Base-by-base conservation (phyloP, 139 green algal species). In the Picochlorum costavermella region DNA sequence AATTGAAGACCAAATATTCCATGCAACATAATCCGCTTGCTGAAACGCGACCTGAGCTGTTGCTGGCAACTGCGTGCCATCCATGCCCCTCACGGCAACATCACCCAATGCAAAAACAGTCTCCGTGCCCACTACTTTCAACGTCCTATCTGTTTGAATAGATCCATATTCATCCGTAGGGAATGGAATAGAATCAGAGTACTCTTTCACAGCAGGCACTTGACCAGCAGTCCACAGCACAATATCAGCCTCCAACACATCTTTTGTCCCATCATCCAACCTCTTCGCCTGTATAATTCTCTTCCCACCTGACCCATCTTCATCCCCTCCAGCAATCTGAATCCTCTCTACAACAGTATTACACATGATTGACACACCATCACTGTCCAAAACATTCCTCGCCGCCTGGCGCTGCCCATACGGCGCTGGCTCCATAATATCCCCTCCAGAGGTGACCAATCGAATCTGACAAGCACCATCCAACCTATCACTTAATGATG, bases 21-120 rank as follows among this genome's bases (percentile, higher is more conserved):
- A 99, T 0, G 90, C 92, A 8, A 86, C 88, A 65, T 98, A 99
- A 72, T 99, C 93, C 0, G 92, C 89, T 65, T 96, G 88, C 75
- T 99, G 93, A 75, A 98, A 96, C 0, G 93, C 93, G 11, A 99
- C 92, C 80, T 98, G 91, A 23, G 81, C 83, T 16, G 85, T 95
- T 46, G 77, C 72, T 6, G 85, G 80, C 36, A 88, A 73, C 25
- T 25, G 48, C 44, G 23, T 26, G 14, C 12, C 50, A 17, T 64
- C 58, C 14, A 57, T 20, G 1, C 51, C 51, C 5, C 65, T 63
- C 11, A 76, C 72, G 0, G 84, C 80, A 2, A 90, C 78, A 70
- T 98, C 92, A 2, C 92, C 92, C 20, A 97, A 64, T 2, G 92
- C 92, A 81, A 97, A 98, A 53, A 96, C 92, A 17, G 78, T 72